Percentiles rank a stretch among this genome's conserved stretches.
Evolutionary conservation across 2,329 filamentous ascomycete species (phyloP).

Genomic region (Alternaria metachromatica): DNA sequence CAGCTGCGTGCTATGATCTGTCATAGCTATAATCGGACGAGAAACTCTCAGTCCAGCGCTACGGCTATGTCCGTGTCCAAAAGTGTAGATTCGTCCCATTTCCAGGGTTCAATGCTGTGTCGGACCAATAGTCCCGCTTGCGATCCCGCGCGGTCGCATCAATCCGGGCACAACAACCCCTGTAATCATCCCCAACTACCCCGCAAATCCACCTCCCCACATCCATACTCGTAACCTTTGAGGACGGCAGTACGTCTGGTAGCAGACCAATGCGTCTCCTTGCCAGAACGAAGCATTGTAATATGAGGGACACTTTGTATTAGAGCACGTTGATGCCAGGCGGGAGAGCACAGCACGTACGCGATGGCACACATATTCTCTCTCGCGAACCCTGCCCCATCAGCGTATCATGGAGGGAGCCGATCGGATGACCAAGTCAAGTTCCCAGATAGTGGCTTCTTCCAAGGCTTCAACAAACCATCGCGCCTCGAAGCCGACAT

Average conservation of each 20-base stretch:
- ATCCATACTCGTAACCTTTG: slow-evolving; percentile 2
- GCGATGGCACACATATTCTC: slow-evolving; percentile 47
- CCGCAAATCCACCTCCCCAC: slow-evolving; percentile 21
- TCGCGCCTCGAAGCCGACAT: slow-evolving; percentile 51
- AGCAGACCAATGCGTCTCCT: neutral
- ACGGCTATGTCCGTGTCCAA: slow-evolving; percentile 16
- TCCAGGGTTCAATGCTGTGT: neutral
- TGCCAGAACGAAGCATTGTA: neutral
- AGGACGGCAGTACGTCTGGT: slow-evolving; percentile 12
- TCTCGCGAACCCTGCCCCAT: slow-evolving; percentile 30
- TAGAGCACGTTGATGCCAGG: neutral
- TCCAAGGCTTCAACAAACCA: slow-evolving; percentile 51
- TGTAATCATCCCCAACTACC: slow-evolving; percentile 13
- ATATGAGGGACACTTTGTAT: neutral
- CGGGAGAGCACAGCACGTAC: neutral
- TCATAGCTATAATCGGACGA: neutral
- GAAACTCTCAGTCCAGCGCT: neutral
- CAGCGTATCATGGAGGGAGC: slow-evolving; percentile 35
- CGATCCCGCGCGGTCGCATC: slow-evolving; percentile 12
- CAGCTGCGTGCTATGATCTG: neutral
- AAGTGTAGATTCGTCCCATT: slow-evolving; percentile 44
- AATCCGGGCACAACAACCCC: slow-evolving; percentile 7
- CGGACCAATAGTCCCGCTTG: slow-evolving; percentile 1
- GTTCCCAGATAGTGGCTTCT: slow-evolving; percentile 43
- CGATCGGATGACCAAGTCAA: slow-evolving; percentile 37